Conservation (phyloP, 305 asterid species). For the Fraxinus sp. region DNA sequence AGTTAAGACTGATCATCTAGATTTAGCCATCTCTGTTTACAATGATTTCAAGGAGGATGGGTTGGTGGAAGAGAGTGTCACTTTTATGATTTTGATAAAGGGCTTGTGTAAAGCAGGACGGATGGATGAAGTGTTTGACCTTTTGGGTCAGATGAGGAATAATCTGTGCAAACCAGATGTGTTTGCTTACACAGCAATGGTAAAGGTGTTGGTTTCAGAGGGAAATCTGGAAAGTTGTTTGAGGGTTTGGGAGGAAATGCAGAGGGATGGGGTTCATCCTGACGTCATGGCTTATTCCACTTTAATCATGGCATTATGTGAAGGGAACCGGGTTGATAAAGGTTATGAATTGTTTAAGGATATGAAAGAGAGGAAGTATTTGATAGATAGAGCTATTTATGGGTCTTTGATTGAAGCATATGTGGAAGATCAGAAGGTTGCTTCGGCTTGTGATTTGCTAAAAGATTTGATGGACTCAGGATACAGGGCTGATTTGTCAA, state of each 20-base stretch:
- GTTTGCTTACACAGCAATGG: conserved; percentile 92
- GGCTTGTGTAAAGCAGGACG: conserved; percentile 77
- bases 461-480: conserved; percentile 85
- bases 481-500: conserved; percentile 79
- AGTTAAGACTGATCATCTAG: conserved; percentile 74
- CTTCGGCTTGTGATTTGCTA: conserved; percentile 75
- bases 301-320: conserved; percentile 65
- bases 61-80: conserved; percentile 68
- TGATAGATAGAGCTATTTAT: conserved; percentile 82
- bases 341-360: conserved; percentile 72
- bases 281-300: conserved; percentile 90
- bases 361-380: conserved; percentile 64
- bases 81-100: conserved; percentile 81
- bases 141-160: conserved; percentile 68
- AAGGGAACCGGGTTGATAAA: conserved; percentile 44
- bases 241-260: conserved; percentile 83
- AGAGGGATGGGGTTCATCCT: conserved; percentile 62
- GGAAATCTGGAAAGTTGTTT: conserved; percentile 76
- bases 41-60: conserved; percentile 73
- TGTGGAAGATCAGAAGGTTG: conserved; percentile 69
- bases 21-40: conserved; percentile 78
- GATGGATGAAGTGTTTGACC: conserved; percentile 57
- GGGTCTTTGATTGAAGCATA: conserved; percentile 79
- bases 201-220: conserved; percentile 62
- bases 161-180: conserved; percentile 84